Base-by-base conservation (phyloP, 139 green algal species). In the Chlamydomonas sp. region DNA sequence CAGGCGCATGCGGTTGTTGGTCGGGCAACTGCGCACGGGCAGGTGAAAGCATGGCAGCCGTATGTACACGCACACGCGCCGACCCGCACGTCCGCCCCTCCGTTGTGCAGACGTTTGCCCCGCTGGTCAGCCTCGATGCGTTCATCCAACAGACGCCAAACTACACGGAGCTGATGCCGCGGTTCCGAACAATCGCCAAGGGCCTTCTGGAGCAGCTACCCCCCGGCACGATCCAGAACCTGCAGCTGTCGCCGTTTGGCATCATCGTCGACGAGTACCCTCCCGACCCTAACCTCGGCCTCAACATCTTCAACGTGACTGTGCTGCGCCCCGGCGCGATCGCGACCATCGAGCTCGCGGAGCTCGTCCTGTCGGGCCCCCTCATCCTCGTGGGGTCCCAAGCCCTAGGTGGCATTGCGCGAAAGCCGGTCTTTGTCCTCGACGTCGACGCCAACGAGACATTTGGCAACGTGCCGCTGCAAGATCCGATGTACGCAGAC, bases 101-200 rank as follows among this genome's bases (percentile, higher is more conserved):
- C 54, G 30, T 8, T 10, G 24, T 64, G 47, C 16, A 64, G 54
- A 26, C 54, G 8, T 64, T 64, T 20, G 54, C 54, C 22, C 54
- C 54, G 24, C 26, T 64, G 8, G 54, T 64, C 10, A 64, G 24
- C 16, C 54, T 64, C 24, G 34, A 64, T 20, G 34, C 24, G 24
- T 64, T 64, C 26, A 64, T 64, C 34, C 54, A 64, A 33, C 54
- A 64, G 26, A 64, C 54, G 34, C 54, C 54, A 64, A 10, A 64
- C 26, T 22, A 36, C 22, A 22, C 54, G 26, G 16, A 10, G 24
- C 54, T 64, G 24, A 22, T 64, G 26, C 54, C 54, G 8, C 54
- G 34, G 26, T 64, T 64, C 54, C 26, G 24, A 10, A 36, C 10
- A 22, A 64, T 64, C 20, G 54, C 54, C 16, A 20, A 22, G 30